Evolutionary conservation across 2,329 filamentous ascomycete genomes (phyloP).

Genomic region (Colletotrichum salicis): DNA sequence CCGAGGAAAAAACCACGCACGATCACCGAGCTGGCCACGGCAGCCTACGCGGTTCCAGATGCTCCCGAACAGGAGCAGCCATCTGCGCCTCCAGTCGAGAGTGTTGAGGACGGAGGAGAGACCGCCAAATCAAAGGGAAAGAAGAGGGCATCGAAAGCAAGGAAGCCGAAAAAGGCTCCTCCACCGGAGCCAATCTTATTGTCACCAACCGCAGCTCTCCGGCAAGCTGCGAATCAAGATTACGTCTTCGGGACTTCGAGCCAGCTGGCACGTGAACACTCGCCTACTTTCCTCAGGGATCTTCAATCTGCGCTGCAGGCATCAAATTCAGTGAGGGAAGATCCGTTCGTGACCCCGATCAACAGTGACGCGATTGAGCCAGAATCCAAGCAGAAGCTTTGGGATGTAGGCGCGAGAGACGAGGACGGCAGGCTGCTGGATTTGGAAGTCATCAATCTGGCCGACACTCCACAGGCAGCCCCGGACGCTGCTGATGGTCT

Average conservation of each 20-base stretch:
- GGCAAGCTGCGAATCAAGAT: constrained; percentile 74
- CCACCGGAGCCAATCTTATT: constrained; percentile 65
- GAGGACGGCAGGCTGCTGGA: constrained; percentile 72
- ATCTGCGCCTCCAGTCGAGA: constrained; percentile 39
- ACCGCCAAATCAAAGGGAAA: constrained; percentile 45
- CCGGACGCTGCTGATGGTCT: constrained; percentile 38
- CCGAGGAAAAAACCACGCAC: constrained; percentile 78
- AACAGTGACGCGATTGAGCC: constrained; percentile 51
- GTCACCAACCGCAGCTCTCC: constrained; percentile 75
- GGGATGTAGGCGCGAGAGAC: constrained; percentile 77
- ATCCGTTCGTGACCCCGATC: constrained; percentile 52
- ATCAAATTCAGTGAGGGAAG: constrained; percentile 59
- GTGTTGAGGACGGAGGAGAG: constrained; percentile 44
- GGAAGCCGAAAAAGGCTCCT: constrained; percentile 48
- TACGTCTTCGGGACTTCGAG: constrained; percentile 89
- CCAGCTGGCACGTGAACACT: constrained; percentile 79
- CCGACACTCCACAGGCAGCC: constrained; percentile 51
- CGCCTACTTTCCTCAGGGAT: constrained; percentile 71
- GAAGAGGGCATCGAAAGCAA: constrained; percentile 48
- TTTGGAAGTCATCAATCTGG: constrained; percentile 69
- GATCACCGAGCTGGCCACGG: constrained; percentile 81
- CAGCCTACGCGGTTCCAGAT: constrained; percentile 66
- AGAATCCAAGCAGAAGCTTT: constrained; percentile 61
- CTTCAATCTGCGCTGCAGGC: constrained; percentile 70
- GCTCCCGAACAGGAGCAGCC: constrained; percentile 45